phyloP scores from a whole-genome alignment of 306 rosid species.

The Vigna nakashimae region DNA sequence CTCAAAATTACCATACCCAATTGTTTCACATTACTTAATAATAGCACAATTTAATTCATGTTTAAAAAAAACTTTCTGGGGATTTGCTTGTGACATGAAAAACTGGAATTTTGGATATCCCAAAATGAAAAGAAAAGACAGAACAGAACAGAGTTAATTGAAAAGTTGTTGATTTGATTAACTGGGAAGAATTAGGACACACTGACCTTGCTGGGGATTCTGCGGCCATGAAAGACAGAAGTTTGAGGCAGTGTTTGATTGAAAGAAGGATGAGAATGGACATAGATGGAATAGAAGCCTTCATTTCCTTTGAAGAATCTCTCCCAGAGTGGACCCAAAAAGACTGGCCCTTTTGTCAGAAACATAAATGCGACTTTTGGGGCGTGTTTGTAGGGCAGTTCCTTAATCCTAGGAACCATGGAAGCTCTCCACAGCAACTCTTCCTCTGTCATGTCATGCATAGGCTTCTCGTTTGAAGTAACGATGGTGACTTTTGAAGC shows the following conservation, averaged over 20 bases:
- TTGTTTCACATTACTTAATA: too few relatives aligned
- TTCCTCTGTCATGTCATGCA: conserved; percentile 74
- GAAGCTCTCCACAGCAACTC: conserved; percentile 91
- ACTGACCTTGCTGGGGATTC: conserved; percentile 88
- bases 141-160: background rate
- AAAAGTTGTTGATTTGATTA: background rate
- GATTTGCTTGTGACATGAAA: background rate
- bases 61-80: background rate
- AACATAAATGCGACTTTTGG: conserved; percentile 90
- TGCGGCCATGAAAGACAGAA: conserved; percentile 68
- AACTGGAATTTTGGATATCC: background rate
- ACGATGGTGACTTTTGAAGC: background rate
- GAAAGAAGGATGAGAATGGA: conserved; percentile 70
- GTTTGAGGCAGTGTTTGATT: conserved; percentile 46
- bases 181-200: background rate
- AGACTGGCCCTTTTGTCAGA: conserved; percentile 66
- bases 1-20: too few relatives aligned
- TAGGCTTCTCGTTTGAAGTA: conserved; percentile 33
- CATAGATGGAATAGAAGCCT: conserved; percentile 71
- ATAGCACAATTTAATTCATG: too few relatives aligned
- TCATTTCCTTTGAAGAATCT: conserved; percentile 69
- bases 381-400: conserved; percentile 44
- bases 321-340: conserved; percentile 84
- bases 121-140: background rate
- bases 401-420: conserved; percentile 49